These are phyloP conservation scores for Mycosarcoma mackinlayi DNA, from an alignment of 1,284 basidiomycete genomes.

Conservation along the genomic window DNA sequence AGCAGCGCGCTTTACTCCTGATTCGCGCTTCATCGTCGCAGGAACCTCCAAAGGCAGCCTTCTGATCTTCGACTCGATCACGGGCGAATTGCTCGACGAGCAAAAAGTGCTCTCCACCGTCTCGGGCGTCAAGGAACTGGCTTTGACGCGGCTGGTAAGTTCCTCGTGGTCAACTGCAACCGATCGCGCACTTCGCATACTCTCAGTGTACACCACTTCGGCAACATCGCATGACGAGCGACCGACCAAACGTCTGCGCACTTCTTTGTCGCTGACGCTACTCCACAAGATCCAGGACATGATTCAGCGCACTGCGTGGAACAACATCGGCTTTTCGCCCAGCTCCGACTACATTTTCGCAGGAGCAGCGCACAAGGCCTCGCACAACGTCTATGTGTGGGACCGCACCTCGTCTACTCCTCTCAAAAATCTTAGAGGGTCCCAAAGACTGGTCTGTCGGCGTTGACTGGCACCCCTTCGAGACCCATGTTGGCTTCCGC, in stretches of 20 bases:
- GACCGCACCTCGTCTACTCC: constrained; percentile 88
- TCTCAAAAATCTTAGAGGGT: constrained; percentile 90
- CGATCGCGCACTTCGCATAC: constrained; percentile 82
- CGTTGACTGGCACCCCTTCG: constrained; percentile 86
- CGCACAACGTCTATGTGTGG: constrained; percentile 98
- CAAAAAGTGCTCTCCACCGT: constrained; percentile 45
- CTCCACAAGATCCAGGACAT: constrained; percentile 91
- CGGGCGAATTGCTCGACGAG: constrained; percentile 75
- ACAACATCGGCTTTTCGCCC: constrained; percentile 72
- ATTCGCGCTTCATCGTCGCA: constrained; percentile 84
- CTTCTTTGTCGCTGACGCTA: constrained; percentile 72
- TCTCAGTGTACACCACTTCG: constrained; percentile 23
- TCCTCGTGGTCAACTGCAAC: constrained; percentile 89
- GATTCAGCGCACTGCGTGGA: constrained; percentile 78
- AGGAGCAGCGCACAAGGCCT: constrained; percentile 91
- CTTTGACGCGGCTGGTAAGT: constrained; percentile 84
- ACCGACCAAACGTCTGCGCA: not conserved
- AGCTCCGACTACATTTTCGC: constrained; percentile 87
- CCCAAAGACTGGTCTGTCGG: constrained; percentile 88
- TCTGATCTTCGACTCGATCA: constrained; percentile 85
- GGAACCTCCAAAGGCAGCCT: constrained; percentile 85
- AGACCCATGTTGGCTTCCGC: constrained; percentile 83
- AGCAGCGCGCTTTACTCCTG: constrained; percentile 76
- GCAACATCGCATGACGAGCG: too few species aligned
- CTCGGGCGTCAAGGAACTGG: constrained; percentile 79